Conservation (phyloP, 169 alveolate genomes). For the Babesia divergens region DNA sequence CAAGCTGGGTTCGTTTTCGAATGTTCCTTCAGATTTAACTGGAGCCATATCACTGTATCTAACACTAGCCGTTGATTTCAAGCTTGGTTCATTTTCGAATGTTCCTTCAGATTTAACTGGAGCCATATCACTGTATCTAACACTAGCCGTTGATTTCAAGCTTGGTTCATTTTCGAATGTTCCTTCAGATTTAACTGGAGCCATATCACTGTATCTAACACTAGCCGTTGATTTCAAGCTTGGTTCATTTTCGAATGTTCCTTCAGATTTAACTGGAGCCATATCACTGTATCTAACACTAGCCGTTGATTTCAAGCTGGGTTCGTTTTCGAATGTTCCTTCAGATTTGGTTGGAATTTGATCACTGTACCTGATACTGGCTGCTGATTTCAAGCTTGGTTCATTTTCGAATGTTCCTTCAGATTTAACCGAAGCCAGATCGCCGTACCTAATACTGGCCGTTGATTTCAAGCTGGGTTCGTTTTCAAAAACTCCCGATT, state of each 20-base stretch:
- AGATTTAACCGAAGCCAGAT: not conserved
- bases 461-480: not conserved
- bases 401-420: slow-evolving; percentile 11
- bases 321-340: slow-evolving; percentile 45
- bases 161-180: slow-evolving; percentile 51
- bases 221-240: slow-evolving; percentile 27
- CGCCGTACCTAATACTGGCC: not conserved
- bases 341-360: not conserved
- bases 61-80: slow-evolving; percentile 32
- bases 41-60: slow-evolving; percentile 26
- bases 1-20: slow-evolving; percentile 41
- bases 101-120: not conserved
- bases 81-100: slow-evolving; percentile 12
- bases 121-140: slow-evolving; percentile 14
- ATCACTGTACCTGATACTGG: slow-evolving; percentile 11
- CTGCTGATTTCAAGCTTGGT: slow-evolving; percentile 27
- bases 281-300: slow-evolving; percentile 13
- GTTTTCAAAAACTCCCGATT: not conserved
- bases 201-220: slow-evolving; percentile 19
- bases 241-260: slow-evolving; percentile 14
- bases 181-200: not conserved
- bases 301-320: slow-evolving; percentile 38
- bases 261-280: not conserved
- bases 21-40: not conserved
- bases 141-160: slow-evolving; percentile 34